phyloP scores from a whole-genome alignment of 345 rosid genomes.

The Ceriops decandra region DNA sequence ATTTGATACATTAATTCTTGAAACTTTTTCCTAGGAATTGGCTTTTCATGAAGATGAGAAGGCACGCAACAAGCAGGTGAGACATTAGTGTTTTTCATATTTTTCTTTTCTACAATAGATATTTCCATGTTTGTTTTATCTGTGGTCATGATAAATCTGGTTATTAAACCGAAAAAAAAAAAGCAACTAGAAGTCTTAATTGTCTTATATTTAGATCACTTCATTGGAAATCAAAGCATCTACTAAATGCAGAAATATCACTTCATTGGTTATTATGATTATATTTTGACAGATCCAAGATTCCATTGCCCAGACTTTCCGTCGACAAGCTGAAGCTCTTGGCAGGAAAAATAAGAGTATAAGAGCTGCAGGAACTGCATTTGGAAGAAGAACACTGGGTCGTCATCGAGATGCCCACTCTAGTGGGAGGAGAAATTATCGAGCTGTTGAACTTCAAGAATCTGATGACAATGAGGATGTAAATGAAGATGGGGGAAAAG shows the following conservation, averaged over 20 bases:
- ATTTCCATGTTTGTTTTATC: conserved; percentile 1
- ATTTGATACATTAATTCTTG: conserved; percentile 9
- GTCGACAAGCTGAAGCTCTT: conserved; percentile 46
- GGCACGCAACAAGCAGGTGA: conserved; percentile 50
- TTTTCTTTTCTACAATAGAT: neutral
- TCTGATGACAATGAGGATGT: conserved; percentile 45
- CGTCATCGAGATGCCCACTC: conserved; percentile 28
- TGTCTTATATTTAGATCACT: too few species aligned
- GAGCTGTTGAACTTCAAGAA: conserved; percentile 32
- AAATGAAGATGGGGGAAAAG: conserved; percentile 36
- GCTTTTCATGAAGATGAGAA: conserved; percentile 52
- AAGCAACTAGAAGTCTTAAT: too few species aligned
- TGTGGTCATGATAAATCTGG: neutral
- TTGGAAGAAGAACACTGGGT: conserved; percentile 33
- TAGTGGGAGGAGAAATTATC: conserved; percentile 38
- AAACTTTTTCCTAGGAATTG: conserved; percentile 37
- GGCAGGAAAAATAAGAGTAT: conserved; percentile 32
- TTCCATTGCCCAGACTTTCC: conserved; percentile 41
- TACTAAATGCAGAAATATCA: too few species aligned
- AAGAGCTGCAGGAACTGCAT: conserved; percentile 25
- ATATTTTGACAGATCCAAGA: conserved; percentile 46
- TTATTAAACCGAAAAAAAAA: neutral
- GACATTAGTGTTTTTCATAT: conserved; percentile 2
- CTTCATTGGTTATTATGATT: too few species aligned
- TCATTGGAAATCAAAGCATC: too few species aligned